Evolutionary conservation across 208 protist species (phyloP).

Genomic region (Blechomonas ayalai): DNA sequence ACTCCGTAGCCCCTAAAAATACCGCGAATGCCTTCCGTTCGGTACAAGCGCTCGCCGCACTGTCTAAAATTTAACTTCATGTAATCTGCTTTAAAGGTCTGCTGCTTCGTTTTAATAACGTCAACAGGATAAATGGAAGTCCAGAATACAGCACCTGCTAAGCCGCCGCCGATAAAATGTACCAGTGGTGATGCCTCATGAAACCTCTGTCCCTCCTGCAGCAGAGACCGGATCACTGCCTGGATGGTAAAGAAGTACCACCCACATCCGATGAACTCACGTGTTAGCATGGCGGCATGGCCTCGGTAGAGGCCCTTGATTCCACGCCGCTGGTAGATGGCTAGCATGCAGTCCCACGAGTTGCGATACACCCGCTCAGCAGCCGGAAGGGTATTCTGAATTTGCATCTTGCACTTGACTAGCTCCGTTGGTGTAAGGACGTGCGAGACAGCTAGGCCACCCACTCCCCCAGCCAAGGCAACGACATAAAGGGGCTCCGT

Average conservation of each 20-base stretch:
- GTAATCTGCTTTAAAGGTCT: slow-evolving; percentile 80
- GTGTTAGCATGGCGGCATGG: slow-evolving; percentile 81
- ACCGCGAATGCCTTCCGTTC: slow-evolving; percentile 73
- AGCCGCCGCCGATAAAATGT: slow-evolving; percentile 80
- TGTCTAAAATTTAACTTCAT: slow-evolving; percentile 65
- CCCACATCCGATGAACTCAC: slow-evolving; percentile 79
- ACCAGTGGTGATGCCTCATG: slow-evolving; percentile 66
- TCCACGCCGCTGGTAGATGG: slow-evolving; percentile 56
- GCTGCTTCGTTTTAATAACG: slow-evolving; percentile 87
- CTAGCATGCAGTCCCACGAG: slow-evolving; percentile 64
- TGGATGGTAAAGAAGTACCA: slow-evolving; percentile 86
- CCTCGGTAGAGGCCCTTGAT: slow-evolving; percentile 75
- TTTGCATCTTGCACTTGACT: slow-evolving; percentile 91
- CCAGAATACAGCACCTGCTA: slow-evolving; percentile 88
- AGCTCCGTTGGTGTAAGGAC: slow-evolving; percentile 87
- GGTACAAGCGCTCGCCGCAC: slow-evolving; percentile 69
- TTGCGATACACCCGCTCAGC: slow-evolving; percentile 72
- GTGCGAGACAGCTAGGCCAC: slow-evolving; percentile 72
- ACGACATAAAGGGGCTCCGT: slow-evolving; percentile 68
- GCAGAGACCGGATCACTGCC: slow-evolving; percentile 59
- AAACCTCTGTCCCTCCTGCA: slow-evolving; percentile 51
- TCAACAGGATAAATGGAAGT: slow-evolving; percentile 86
- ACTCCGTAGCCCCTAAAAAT: slow-evolving; percentile 83
- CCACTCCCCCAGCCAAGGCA: slow-evolving; percentile 39
- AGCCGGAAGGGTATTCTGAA: slow-evolving; percentile 82